Evolutionary conservation across 495 filamentous ascomycete species (phyloP), one percentile per base, ranked within the genome.

Genomic region (Neurospora africana): DNA sequence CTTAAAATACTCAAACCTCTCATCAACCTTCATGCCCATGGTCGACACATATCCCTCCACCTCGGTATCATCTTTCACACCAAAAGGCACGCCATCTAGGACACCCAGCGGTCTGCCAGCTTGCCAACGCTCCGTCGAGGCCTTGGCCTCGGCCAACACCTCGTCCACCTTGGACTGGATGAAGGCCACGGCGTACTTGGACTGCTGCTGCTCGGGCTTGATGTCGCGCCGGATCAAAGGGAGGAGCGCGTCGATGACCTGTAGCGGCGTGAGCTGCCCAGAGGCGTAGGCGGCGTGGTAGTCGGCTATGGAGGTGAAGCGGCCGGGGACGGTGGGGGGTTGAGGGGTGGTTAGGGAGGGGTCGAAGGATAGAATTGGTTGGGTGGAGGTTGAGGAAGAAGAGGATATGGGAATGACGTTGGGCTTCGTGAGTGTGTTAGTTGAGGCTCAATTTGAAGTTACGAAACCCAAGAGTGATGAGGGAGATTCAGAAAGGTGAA

Each of bases 1-100:
- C 5, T 65, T 73, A 71, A 86, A 86, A 68, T 79, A 82, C 35
- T 74, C 72, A 40, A 80, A 72, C 4, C 61, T 69, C 61, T 85
- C 81, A 11, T 85, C 75, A 13, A 79, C 77, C 38, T 76, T 72
- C 76, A 83, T 80, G 70, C 88, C 89, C 74, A 90, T 87, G 27
- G 87, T 82, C 69, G 87, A 90, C 39, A 87, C 83, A 74, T 95
- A 94, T 1, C 93, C 93, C 37, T 89, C 85, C 4, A 97, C 82
- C 74, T 91, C 87, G 30, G 89, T 86, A 76, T 98, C 94, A 79
- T 97, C 94, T 81, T 94, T 98, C 68, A 97, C 88, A 1, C 91
- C 92, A 61, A 97, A 88, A 0, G 93, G 94, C 17, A 98, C 86
- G 8, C 95, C 95, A 73, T 97, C 95, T 8, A 98, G 82, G 0